phyloP scores from a whole-genome alignment of 768 basidiomycete genomes.

The Pisolithus microcarpus region DNA sequence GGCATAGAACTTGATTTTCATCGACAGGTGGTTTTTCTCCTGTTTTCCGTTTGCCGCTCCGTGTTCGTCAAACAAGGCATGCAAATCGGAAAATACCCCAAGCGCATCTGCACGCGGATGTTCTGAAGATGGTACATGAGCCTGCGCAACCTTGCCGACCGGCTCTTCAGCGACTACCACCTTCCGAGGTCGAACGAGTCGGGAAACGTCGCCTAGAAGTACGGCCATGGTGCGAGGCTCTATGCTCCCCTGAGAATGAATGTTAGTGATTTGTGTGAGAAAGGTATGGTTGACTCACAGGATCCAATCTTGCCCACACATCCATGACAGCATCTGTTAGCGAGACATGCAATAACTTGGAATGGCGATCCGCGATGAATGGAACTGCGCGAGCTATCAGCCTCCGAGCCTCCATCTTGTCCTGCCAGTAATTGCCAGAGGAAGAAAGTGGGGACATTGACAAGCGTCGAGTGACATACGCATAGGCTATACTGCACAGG shows the following conservation, averaged over 20 bases:
- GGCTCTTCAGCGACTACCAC: slow-evolving; percentile 11
- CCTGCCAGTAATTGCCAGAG: slow-evolving; percentile 32
- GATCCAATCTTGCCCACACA: slow-evolving; percentile 56
- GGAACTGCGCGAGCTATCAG: slow-evolving; percentile 51
- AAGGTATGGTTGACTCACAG: slow-evolving; percentile 14
- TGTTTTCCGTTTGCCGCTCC: neutral
- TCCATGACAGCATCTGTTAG: slow-evolving; percentile 51
- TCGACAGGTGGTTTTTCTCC: slow-evolving; percentile 33
- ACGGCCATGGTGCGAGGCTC: slow-evolving; percentile 40
- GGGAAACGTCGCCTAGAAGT: slow-evolving; percentile 49
- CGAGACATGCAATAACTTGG: slow-evolving; percentile 45
- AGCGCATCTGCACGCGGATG: slow-evolving; percentile 13
- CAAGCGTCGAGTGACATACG: slow-evolving; percentile 57
- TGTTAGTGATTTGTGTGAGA: slow-evolving; percentile 8
- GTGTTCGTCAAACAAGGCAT: slow-evolving; percentile 12
- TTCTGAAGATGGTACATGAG: slow-evolving; percentile 1
- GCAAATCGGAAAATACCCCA: slow-evolving; percentile 22
- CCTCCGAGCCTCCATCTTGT: slow-evolving; percentile 39
- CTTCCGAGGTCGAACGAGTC: slow-evolving; percentile 43
- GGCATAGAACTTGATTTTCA: slow-evolving; percentile 66
- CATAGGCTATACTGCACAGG: slow-evolving; percentile 54
- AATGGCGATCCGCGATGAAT: slow-evolving; percentile 56
- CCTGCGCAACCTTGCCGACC: neutral
- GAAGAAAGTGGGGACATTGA: slow-evolving; percentile 51
- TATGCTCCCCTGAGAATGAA: slow-evolving; percentile 23